These are phyloP conservation scores for Geoglossum glabrum DNA, from an alignment of 495 filamentous ascomycete species.

Conservation along the genomic window DNA sequence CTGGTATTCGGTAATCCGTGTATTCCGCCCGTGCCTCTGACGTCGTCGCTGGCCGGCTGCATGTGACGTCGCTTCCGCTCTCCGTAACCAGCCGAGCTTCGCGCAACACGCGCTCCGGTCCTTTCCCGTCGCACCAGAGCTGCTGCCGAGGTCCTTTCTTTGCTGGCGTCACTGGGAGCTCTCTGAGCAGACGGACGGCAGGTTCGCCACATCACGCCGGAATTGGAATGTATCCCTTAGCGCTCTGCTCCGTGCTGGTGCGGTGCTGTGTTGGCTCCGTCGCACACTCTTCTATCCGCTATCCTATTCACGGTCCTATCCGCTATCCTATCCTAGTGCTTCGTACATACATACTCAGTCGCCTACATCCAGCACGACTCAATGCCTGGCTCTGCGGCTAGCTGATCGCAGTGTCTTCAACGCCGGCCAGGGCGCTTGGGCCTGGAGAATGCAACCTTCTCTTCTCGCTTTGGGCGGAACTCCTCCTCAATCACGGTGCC, in stretches of 20 bases:
- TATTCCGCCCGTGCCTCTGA: no score
- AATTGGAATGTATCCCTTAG: no score
- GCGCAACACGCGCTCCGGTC: not conserved
- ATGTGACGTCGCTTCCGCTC: not conserved
- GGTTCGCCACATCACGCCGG: no score
- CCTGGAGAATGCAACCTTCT: conserved; percentile 55
- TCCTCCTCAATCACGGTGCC: conserved; percentile 50
- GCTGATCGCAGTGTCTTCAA: conserved; percentile 1
- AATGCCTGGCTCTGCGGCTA: not conserved
- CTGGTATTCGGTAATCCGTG: no score
- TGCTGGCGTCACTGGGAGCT: no score
- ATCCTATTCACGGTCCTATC: no score
- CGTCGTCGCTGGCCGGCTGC: no score
- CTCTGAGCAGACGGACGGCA: no score
- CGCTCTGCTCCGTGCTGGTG: no score
- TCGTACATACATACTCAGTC: not conserved
- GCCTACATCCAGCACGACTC: not conserved
- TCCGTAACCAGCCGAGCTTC: not conserved
- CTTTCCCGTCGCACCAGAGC: not conserved
- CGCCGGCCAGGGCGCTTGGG: conserved; percentile 64
- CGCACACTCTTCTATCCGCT: no score
- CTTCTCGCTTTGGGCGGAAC: conserved; percentile 49
- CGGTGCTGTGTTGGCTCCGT: no score
- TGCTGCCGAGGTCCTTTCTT: not conserved
- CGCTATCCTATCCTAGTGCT: no score